phyloP scores from a whole-genome alignment of 2,329 filamentous ascomycete species.

The Seiridium unicorne region DNA sequence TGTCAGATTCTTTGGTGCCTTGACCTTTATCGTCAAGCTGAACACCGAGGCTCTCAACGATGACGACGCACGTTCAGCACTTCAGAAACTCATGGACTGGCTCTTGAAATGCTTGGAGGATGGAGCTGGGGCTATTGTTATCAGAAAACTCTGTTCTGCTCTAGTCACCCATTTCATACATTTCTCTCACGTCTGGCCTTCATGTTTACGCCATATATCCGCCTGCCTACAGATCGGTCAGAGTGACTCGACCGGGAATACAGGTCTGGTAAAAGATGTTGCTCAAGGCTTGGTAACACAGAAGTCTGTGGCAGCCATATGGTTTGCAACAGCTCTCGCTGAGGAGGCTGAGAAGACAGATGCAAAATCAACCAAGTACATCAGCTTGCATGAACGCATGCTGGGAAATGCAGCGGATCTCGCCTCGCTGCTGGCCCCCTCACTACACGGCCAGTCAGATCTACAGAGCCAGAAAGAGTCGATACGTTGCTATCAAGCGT shows the following conservation, averaged over 20 bases:
- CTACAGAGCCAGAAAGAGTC: constrained; percentile 44
- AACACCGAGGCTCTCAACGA: constrained; percentile 78
- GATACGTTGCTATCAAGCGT: constrained; percentile 65
- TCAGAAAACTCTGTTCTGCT: constrained; percentile 75
- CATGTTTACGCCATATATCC: constrained; percentile 62
- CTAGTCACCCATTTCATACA: constrained; percentile 74
- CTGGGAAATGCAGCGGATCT: constrained; percentile 49
- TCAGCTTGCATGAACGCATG: constrained; percentile 48
- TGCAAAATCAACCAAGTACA: constrained; percentile 51
- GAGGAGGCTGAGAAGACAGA: constrained; percentile 70
- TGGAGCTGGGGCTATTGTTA: constrained; percentile 58
- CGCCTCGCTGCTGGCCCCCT: constrained; percentile 43
- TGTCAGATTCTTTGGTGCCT: constrained; percentile 86
- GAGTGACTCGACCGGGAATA: constrained; percentile 41
- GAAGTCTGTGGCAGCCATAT: constrained; percentile 58
- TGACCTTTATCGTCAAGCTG: constrained; percentile 91
- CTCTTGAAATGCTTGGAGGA: constrained; percentile 53
- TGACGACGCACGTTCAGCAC: constrained; percentile 56
- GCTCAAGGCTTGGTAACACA: constrained; percentile 43
- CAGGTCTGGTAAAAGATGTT: constrained; percentile 41
- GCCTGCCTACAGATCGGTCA: constrained; percentile 53
- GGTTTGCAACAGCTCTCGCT: constrained; percentile 63
- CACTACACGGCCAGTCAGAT: constrained; percentile 27
- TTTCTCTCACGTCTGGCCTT: constrained; percentile 66
- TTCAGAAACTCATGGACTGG: constrained; percentile 62